A percentile compares a stretch with the other conserved stretches of the same genome.
phyloP scores from a whole-genome alignment of 179 eudicot species.

The Silene coronaria region DNA sequence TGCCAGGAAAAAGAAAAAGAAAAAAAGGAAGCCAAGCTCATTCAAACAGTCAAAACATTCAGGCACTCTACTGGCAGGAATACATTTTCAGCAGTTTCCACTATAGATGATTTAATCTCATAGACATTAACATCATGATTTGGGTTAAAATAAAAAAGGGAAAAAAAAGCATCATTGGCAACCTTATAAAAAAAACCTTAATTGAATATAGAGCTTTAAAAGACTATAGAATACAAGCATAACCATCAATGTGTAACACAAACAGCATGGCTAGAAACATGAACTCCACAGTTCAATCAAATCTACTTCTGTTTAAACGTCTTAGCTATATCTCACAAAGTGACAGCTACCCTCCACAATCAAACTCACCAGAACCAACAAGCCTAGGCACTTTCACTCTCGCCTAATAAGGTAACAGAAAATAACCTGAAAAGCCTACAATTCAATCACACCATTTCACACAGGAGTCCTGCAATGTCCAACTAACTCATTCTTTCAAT shows the following conservation, averaged over 20 bases:
- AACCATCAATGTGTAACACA: neutral
- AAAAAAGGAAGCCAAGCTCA: neutral
- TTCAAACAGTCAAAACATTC: neutral
- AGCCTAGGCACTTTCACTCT: neutral
- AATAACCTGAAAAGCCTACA: neutral
- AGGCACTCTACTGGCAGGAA: neutral
- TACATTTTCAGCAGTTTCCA: neutral
- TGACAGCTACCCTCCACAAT: neutral
- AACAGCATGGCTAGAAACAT: neutral
- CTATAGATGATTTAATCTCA: neutral
- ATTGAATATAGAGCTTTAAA: neutral
- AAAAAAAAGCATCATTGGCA: neutral
- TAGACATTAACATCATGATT: neutral
- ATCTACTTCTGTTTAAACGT: neutral
- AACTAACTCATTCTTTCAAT: neutral
- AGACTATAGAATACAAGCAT: neutral
- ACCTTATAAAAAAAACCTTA: neutral
- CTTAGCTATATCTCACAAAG: neutral
- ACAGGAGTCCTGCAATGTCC: neutral
- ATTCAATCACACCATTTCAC: neutral
- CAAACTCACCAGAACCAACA: neutral
- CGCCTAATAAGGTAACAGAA: neutral
- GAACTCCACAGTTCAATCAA: neutral
- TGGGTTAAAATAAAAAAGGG: no score
- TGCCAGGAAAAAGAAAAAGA: neutral